Percentiles rank a stretch among this genome's conserved stretches.
Evolutionary conservation across 345 rosid species (phyloP).

Genomic region (Corchorus capsularis): DNA sequence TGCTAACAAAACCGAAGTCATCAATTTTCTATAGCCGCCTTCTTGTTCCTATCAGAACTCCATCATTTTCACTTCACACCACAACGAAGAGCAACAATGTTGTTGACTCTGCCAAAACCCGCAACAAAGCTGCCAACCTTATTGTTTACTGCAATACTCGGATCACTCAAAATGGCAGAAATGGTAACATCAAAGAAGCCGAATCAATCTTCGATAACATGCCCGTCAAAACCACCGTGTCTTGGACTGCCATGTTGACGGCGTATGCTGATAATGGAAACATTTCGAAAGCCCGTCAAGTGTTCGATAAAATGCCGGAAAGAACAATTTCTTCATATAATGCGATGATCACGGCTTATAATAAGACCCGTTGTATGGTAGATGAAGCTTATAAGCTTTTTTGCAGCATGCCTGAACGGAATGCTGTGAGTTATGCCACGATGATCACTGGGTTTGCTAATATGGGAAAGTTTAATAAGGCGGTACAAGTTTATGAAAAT

Average conservation of each 20-base stretch:
- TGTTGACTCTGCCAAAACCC: background rate
- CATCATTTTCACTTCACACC: slow-evolving; percentile 2
- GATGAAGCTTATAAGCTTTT: slow-evolving; percentile 51
- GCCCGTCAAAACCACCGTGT: slow-evolving; percentile 54
- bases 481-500: slow-evolving; percentile 45
- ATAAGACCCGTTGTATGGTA: slow-evolving; percentile 46
- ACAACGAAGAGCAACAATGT: background rate
- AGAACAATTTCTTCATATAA: slow-evolving; percentile 62
- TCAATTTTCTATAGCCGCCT: background rate
- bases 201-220: slow-evolving; percentile 61
- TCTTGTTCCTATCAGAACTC: background rate
- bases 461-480: slow-evolving; percentile 59
- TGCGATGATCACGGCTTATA: slow-evolving; percentile 76
- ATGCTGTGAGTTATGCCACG: slow-evolving; percentile 62
- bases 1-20: slow-evolving; percentile 1
- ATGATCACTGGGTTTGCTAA: slow-evolving; percentile 73
- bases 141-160: slow-evolving; percentile 59
- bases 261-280: slow-evolving; percentile 60
- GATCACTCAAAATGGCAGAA: slow-evolving; percentile 62
- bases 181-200: slow-evolving; percentile 52
- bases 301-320: slow-evolving; percentile 73
- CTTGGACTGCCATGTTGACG: slow-evolving; percentile 83
- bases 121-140: slow-evolving; percentile 23
- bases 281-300: slow-evolving; percentile 48
- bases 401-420: slow-evolving; percentile 42